phyloP scores from a whole-genome alignment of 1,139 yeast genomes.

The Lodderomyces margitis region DNA sequence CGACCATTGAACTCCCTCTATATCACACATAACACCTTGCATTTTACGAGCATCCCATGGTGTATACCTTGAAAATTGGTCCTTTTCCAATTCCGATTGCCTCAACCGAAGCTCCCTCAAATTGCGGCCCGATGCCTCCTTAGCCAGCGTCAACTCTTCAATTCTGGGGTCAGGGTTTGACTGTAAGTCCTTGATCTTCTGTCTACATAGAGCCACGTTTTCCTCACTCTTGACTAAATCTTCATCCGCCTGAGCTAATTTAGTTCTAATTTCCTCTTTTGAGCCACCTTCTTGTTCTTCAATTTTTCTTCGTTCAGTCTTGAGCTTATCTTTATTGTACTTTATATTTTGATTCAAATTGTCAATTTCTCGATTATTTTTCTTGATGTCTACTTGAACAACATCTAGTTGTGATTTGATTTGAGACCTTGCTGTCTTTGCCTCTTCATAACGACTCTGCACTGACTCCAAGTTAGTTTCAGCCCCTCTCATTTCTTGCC shows the following conservation, averaged over 20 bases:
- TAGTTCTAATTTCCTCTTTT: slow-evolving; percentile 24
- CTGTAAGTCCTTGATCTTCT: slow-evolving; percentile 6
- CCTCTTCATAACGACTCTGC: slow-evolving; percentile 17
- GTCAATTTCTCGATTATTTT: slow-evolving; percentile 12
- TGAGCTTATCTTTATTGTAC: slow-evolving; percentile 27
- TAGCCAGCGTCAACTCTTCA: slow-evolving; percentile 6
- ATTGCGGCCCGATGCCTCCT: slow-evolving; percentile 3
- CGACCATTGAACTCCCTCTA: slow-evolving; percentile 42
- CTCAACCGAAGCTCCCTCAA: slow-evolving; percentile 8
- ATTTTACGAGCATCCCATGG: slow-evolving; percentile 50
- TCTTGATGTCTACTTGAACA: slow-evolving; percentile 9
- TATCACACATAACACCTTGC: slow-evolving; percentile 38
- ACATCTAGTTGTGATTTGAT: slow-evolving; percentile 12
- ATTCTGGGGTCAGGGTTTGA: slow-evolving; percentile 7
- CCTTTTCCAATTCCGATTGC: slow-evolving; percentile 11
- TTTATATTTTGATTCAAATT: slow-evolving; percentile 24
- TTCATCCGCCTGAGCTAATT: slow-evolving; percentile 13
- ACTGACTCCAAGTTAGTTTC: slow-evolving; percentile 14
- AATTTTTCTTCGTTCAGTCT: slow-evolving; percentile 34
- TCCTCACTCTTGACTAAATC: slow-evolving; percentile 8
- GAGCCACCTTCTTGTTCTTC: slow-evolving; percentile 42
- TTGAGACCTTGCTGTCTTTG: slow-evolving; percentile 19
- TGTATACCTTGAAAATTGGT: slow-evolving; percentile 28
- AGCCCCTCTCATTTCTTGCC: slow-evolving; percentile 15
- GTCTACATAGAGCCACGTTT: slow-evolving; percentile 5